These are phyloP conservation scores for Fusarium sp. DNA, from an alignment of 2,329 filamentous ascomycete species.

Conservation along the genomic window DNA sequence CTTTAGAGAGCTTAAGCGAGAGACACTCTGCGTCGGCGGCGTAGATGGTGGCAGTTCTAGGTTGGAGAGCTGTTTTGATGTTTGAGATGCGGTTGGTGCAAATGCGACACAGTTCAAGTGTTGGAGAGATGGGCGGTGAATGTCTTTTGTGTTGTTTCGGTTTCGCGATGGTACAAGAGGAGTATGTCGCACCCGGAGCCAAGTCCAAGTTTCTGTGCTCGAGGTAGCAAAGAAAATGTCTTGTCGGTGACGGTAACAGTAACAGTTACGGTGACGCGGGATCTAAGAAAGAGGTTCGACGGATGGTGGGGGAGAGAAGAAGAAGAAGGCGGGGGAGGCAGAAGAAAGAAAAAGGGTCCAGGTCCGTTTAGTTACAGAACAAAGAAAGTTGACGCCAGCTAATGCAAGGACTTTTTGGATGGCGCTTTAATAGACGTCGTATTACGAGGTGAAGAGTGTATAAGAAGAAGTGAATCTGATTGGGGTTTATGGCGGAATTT, in stretches of 20 bases:
- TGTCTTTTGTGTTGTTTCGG: constrained; percentile 20
- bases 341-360: constrained; percentile 30
- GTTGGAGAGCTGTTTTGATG: background rate
- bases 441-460: background rate
- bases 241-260: constrained; percentile 2
- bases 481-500: constrained; percentile 30
- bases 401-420: constrained; percentile 21
- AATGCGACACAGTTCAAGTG: constrained; percentile 11
- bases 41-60: constrained; percentile 10
- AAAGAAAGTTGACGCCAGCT: constrained; percentile 16
- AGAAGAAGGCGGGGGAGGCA: constrained; percentile 19
- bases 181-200: background rate
- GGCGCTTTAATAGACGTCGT: background rate
- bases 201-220: constrained; percentile 16
- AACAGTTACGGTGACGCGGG: too few relatives aligned
- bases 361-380: constrained; percentile 5
- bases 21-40: constrained; percentile 37
- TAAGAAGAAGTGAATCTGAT: background rate
- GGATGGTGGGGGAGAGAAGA: constrained; percentile 28
- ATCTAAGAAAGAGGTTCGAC: constrained; percentile 18
- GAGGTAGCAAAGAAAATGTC: constrained; percentile 10
- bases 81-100: constrained; percentile 8
- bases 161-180: constrained; percentile 3
- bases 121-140: constrained; percentile 21
- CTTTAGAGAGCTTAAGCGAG: constrained; percentile 26